These are phyloP conservation scores for Apiospora aurea DNA, from an alignment of 2,329 filamentous ascomycete genomes.

Conservation along the genomic window DNA sequence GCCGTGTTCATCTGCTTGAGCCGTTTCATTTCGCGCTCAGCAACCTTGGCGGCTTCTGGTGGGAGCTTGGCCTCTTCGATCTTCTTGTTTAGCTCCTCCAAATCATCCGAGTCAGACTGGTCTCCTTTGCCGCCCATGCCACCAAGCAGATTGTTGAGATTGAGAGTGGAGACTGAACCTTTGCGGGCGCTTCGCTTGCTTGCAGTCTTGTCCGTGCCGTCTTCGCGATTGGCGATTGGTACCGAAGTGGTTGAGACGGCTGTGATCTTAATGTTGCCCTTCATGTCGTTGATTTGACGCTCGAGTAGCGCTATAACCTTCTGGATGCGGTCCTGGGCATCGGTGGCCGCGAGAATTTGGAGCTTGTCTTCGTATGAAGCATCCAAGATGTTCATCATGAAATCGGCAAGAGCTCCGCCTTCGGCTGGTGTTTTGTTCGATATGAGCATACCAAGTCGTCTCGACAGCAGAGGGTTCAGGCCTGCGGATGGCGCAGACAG, in stretches of 20 bases:
- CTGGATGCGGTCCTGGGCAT: conserved; percentile 78
- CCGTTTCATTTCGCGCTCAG: conserved; percentile 85
- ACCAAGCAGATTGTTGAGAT: conserved; percentile 52
- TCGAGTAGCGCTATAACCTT: conserved; percentile 85
- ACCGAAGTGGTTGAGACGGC: conserved; percentile 73
- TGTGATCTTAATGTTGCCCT: conserved; percentile 86
- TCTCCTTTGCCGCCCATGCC: conserved; percentile 62
- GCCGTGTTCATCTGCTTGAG: conserved; percentile 95
- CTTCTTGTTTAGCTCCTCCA: conserved; percentile 90
- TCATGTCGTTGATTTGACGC: conserved; percentile 82
- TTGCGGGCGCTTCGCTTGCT: conserved; percentile 46
- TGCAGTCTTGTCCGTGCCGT: conserved; percentile 56
- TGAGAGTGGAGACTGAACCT: conserved; percentile 32
- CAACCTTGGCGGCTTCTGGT: conserved; percentile 87
- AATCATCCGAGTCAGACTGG: conserved; percentile 85
- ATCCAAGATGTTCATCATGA: conserved; percentile 94
- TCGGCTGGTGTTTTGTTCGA: conserved; percentile 81
- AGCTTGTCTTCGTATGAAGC: conserved; percentile 91
- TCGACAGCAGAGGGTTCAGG: conserved; percentile 83
- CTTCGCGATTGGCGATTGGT: conserved; percentile 65
- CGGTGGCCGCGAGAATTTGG: conserved; percentile 80
- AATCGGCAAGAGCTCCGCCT: conserved; percentile 87
- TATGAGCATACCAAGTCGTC: conserved; percentile 88
- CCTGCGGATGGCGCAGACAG: conserved; percentile 68
- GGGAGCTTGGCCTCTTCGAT: conserved; percentile 82